These are phyloP conservation scores for Gastrolobium villosum DNA, from an alignment of 306 rosid species.

Conservation along the genomic window DNA sequence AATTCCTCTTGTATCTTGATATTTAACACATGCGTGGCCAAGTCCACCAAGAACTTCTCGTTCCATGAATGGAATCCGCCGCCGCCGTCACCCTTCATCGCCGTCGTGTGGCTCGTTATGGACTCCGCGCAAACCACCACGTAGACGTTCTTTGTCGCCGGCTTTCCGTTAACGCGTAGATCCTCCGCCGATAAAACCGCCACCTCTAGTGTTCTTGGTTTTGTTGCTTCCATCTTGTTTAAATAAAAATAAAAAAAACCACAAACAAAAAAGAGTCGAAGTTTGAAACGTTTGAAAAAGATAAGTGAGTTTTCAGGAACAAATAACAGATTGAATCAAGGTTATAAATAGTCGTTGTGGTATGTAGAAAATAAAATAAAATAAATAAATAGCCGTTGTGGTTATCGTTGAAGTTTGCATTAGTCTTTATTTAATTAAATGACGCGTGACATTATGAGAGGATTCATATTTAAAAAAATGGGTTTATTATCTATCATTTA, in stretches of 20 bases:
- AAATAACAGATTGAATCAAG: background rate
- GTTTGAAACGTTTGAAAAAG: background rate
- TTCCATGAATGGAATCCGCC: constrained; percentile 55
- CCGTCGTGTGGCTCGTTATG: constrained; percentile 42
- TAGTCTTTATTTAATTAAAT: too few species aligned
- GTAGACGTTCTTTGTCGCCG: constrained; percentile 45
- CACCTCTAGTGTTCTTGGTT: constrained; percentile 53
- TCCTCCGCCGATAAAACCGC: constrained; percentile 60
- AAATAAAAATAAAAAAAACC: too few species aligned
- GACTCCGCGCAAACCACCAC: constrained; percentile 55
- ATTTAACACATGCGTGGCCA: too few species aligned
- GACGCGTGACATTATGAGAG: too few species aligned
- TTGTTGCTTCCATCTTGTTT: background rate
- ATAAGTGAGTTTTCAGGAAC: background rate
- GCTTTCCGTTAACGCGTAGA: constrained; percentile 50
- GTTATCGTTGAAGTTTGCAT: too few species aligned
- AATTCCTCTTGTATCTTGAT: too few species aligned
- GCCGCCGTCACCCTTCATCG: constrained; percentile 36
- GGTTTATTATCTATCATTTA: too few species aligned
- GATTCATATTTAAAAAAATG: too few species aligned
- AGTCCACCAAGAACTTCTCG: constrained; percentile 51
- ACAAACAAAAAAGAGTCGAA: background rate
- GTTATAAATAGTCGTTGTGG: background rate
- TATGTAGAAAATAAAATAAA: too few species aligned
- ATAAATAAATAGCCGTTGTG: too few species aligned